Evolutionary conservation across 305 asterid species (phyloP).

Genomic region (Solanum hybrid): DNA sequence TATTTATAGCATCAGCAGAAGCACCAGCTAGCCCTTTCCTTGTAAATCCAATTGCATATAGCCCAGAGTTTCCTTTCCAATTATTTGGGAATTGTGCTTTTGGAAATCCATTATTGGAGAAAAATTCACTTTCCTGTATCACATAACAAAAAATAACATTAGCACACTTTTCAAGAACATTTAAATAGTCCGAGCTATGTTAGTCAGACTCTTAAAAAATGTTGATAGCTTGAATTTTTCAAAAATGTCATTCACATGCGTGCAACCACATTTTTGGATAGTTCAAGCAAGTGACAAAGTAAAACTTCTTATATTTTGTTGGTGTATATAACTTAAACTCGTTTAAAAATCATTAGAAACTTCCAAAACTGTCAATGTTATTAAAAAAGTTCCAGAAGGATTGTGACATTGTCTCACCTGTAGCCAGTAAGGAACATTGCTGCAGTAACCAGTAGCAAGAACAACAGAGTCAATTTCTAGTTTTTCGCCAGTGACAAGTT

Average conservation of each 20-base stretch:
- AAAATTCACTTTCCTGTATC: conserved; percentile 46
- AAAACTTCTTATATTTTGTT: neutral
- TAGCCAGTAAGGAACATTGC: conserved; percentile 72
- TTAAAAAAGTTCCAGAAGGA: neutral
- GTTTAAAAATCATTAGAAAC: neutral
- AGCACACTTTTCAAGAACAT: conserved; percentile 3
- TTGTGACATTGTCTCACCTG: conserved; percentile 27
- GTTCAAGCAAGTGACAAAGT: too few relatives aligned
- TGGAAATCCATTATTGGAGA: conserved; percentile 49
- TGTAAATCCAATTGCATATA: conserved; percentile 66
- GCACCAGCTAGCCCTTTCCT: conserved; percentile 67
- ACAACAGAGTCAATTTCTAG: conserved; percentile 48
- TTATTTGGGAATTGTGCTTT: conserved; percentile 43
- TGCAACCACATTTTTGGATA: neutral
- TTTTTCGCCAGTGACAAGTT: conserved; percentile 35
- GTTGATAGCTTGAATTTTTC: neutral
- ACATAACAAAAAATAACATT: neutral
- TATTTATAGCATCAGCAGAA: conserved; percentile 54
- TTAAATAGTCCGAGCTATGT: neutral
- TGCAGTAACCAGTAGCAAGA: conserved; percentile 60
- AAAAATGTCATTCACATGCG: neutral
- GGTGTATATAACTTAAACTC: neutral
- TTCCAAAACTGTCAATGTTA: neutral
- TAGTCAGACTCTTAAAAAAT: neutral
- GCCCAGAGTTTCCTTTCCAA: conserved; percentile 62